Conservation (phyloP, 257 asterid species). For the Solanum ahanhuiri region DNA sequence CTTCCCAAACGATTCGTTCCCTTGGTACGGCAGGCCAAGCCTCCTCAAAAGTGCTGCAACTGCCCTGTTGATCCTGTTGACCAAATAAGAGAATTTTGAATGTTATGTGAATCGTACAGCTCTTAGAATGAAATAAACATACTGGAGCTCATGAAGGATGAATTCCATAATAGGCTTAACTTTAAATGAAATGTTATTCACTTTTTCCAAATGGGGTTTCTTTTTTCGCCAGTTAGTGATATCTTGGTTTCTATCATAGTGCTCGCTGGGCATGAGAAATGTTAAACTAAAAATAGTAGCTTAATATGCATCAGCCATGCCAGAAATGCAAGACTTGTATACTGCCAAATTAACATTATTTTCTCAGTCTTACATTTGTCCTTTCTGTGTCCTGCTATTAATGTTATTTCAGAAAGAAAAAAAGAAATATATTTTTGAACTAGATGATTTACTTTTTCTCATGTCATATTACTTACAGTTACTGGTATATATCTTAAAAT, state of each 20-base stretch:
- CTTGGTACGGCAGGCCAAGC: slow-evolving; percentile 63
- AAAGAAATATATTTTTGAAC: neutral
- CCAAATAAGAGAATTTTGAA: slow-evolving; percentile 14
- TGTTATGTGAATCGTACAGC: neutral
- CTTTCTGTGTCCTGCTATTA: neutral
- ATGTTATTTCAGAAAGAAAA: neutral
- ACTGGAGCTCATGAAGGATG: neutral
- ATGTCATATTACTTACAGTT: neutral
- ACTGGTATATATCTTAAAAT: neutral
- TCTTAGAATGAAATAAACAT: neutral
- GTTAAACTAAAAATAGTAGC: neutral
- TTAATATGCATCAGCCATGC: neutral
- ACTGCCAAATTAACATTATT: neutral
- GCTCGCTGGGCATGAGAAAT: neutral
- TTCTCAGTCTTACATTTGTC: neutral
- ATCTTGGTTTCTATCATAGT: neutral
- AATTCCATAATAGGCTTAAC: neutral
- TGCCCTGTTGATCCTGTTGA: slow-evolving; percentile 72
- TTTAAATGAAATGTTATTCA: neutral
- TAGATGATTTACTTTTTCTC: neutral
- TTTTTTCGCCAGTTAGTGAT: neutral
- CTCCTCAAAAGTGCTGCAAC: slow-evolving; percentile 76
- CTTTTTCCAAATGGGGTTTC: neutral
- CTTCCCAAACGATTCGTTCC: slow-evolving; percentile 79
- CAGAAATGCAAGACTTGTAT: neutral